Conservation (phyloP, 129 eudicot genomes). For the Flaveria linearis region DNA sequence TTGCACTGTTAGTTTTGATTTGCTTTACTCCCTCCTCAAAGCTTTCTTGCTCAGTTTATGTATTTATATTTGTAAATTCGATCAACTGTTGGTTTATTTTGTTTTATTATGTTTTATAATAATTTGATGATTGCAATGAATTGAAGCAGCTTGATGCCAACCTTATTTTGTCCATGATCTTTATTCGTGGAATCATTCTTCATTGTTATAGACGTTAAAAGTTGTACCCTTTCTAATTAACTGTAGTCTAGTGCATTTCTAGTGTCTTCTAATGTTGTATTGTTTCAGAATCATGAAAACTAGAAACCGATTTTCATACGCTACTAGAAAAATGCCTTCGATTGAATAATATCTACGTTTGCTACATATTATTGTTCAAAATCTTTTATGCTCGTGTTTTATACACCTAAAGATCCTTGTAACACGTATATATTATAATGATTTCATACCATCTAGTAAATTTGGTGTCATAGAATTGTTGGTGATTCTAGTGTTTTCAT, state of each 20-base stretch:
- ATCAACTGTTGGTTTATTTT: conserved; percentile 11
- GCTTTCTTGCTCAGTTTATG: conserved; percentile 22
- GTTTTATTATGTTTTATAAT: conserved; percentile 1
- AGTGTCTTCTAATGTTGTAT: background rate
- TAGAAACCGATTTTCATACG: background rate
- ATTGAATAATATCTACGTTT: too few species aligned
- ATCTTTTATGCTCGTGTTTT: background rate
- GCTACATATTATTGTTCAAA: background rate
- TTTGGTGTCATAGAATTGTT: too few species aligned
- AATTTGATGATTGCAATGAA: conserved; percentile 46
- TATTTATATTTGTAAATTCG: conserved; percentile 22
- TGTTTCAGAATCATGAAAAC: background rate
- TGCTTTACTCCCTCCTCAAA: conserved; percentile 4
- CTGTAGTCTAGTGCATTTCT: conserved; percentile 4
- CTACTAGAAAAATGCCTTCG: background rate
- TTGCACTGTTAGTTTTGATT: background rate
- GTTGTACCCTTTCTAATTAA: conserved; percentile 26
- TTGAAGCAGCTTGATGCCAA: conserved; percentile 38
- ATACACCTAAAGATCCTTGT: background rate
- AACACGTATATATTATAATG: too few species aligned
- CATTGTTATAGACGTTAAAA: conserved; percentile 29
- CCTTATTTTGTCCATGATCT: conserved; percentile 29
- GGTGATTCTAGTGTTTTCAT: too few species aligned
- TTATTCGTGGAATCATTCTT: conserved; percentile 29
- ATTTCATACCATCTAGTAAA: too few species aligned